Conservation (phyloP, 768 basidiomycete species). For the Sistotremastrum suecicum region DNA sequence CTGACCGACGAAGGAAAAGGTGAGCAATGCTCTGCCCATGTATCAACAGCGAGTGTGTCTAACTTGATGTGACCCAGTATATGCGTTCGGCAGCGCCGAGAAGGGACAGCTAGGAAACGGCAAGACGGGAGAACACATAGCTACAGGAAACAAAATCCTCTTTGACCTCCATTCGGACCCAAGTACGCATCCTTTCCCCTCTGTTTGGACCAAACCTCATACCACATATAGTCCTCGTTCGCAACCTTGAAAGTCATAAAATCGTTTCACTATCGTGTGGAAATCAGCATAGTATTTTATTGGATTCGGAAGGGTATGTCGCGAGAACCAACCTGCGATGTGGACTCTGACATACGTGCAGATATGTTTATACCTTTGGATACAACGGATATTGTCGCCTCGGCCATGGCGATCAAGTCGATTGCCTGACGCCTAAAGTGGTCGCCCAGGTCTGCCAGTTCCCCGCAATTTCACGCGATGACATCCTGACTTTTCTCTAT, state of each 20-base stretch:
- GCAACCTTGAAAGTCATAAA: slow-evolving; percentile 59
- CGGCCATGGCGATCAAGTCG: slow-evolving; percentile 77
- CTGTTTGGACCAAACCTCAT: background rate
- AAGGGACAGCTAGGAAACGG: slow-evolving; percentile 91
- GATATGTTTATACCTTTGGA: slow-evolving; percentile 74
- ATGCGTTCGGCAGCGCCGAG: slow-evolving; percentile 82
- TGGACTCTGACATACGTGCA: slow-evolving; percentile 15
- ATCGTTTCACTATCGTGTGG: slow-evolving; percentile 78
- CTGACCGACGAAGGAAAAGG: slow-evolving; percentile 75
- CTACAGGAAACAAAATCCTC: slow-evolving; percentile 69
- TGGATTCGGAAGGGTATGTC: slow-evolving; percentile 60
- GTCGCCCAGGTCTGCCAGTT: slow-evolving; percentile 53
- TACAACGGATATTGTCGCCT: slow-evolving; percentile 86
- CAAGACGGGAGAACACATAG: slow-evolving; percentile 81
- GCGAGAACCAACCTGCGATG: background rate
- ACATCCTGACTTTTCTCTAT: background rate
- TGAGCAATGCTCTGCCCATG: slow-evolving; percentile 14
- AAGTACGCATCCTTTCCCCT: slow-evolving; percentile 22
- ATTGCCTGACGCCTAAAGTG: slow-evolving; percentile 62
- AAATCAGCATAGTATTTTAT: slow-evolving; percentile 72
- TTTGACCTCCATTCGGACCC: slow-evolving; percentile 68
- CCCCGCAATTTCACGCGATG: background rate
- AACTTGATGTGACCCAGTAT: slow-evolving; percentile 34
- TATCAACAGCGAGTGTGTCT: slow-evolving; percentile 1
- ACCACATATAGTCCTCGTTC: slow-evolving; percentile 46